A percentile compares a stretch with the other conserved stretches of the same genome.
These are phyloP conservation scores for Trypanosoma theileri DNA, from an alignment of 208 protist species.

Conservation along the genomic window DNA sequence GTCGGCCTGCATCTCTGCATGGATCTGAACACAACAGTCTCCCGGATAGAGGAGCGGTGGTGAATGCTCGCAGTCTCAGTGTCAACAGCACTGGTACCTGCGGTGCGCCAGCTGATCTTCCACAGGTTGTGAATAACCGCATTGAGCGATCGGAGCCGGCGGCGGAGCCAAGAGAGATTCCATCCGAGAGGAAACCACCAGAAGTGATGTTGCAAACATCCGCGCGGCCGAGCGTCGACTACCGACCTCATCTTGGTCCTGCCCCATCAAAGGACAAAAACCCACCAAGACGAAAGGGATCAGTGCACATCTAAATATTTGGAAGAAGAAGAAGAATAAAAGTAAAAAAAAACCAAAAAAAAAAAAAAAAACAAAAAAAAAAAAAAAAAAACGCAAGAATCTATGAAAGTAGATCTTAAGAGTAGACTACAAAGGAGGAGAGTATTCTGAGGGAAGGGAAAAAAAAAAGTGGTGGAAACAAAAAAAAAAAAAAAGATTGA, in stretches of 20 bases:
- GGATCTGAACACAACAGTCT: too few species aligned
- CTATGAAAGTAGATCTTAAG: background rate
- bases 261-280: constrained; percentile 70
- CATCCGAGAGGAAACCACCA: constrained; percentile 54
- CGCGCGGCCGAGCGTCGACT: constrained; percentile 42
- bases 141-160: constrained; percentile 41
- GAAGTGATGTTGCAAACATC: constrained; percentile 76
- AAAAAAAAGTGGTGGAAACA: constrained; percentile 18
- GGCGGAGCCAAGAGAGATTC: constrained; percentile 49
- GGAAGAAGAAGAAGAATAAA: background rate
- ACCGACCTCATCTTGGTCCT: constrained; percentile 65
- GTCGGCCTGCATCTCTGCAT: too few species aligned
- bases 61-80: background rate
- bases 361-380: constrained; percentile 5
- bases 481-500: constrained; percentile 4
- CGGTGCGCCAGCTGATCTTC: constrained; percentile 20
- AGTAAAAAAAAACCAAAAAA: background rate
- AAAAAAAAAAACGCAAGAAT: background rate
- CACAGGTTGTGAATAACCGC: constrained; percentile 35
- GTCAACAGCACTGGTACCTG: background rate
- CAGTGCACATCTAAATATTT: constrained; percentile 6
- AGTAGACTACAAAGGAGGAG: background rate
- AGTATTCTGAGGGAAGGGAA: background rate
- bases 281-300: constrained; percentile 65
- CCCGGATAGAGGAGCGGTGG: background rate